Evolutionary conservation across 257 asterid genomes (phyloP).

Genomic region (Phtheirospermum japonicum): DNA sequence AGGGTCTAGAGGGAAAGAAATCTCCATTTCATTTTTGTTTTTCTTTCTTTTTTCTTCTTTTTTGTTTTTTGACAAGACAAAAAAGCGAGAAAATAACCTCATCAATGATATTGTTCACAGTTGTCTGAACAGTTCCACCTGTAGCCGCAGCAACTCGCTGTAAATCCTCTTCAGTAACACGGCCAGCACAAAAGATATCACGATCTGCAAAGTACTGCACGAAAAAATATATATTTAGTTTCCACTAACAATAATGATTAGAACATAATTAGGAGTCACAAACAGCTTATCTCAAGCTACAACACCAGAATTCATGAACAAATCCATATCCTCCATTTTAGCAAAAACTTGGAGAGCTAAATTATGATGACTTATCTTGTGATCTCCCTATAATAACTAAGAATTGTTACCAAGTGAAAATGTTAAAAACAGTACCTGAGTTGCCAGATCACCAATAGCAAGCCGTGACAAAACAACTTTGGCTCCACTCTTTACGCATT

Average conservation of each 20-base stretch:
- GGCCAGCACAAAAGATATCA: conserved; percentile 94
- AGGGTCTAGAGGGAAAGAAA: not conserved
- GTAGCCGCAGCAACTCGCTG: conserved; percentile 86
- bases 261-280: conserved; percentile 1
- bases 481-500: conserved; percentile 90
- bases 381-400: not conserved
- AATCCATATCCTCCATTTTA: not conserved
- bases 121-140: conserved; percentile 89
- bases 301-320: not conserved
- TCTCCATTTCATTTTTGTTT: conserved; percentile 16
- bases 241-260: conserved; percentile 8
- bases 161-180: conserved; percentile 87
- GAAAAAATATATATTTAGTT: conserved; percentile 19
- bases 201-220: conserved; percentile 91
- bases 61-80: not conserved
- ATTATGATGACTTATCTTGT: not conserved
- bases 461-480: conserved; percentile 84
- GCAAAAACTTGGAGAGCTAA: not conserved
- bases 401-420: conserved; percentile 6
- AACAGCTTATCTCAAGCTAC: not conserved
- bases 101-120: conserved; percentile 79
- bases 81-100: conserved; percentile 51
- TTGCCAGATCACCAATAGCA: conserved; percentile 91
- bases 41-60: too few relatives aligned
- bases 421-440: conserved; percentile 53